Evolutionary conservation across 2,329 filamentous ascomycete genomes (phyloP), one percentile per base, ranked within the genome.

Genomic region (Epichloe festucae): DNA sequence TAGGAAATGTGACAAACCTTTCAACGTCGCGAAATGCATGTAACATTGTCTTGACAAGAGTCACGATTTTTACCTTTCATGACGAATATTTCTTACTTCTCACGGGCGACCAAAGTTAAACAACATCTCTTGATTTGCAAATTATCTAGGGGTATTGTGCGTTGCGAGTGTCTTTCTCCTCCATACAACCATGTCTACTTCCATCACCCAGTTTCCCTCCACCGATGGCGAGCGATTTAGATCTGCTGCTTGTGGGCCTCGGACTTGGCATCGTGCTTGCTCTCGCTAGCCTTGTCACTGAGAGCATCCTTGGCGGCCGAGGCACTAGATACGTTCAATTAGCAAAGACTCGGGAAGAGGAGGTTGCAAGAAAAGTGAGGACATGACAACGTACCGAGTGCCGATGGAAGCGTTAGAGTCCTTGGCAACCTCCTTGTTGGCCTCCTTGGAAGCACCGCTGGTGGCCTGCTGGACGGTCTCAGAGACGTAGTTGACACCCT

Each of bases 351-450:
- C 10, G 7, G 7, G 5, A 5, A 23, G 3, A 31, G 15, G n/a
- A 0, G 0, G 11, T 2, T n/a, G 11, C 14, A 5, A 42, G 5
- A 2, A 3, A 7, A 11, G 14, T 10, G 17, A 19, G 1, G 5
- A 21, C 3, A 23, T 10, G 17, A 4, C 23, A 5, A 46, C 69
- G 61, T 66, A 75, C 72, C 81, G 80, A 63, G 76, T 80, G 63
- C 69, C 64, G 53, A 81, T 5, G 58, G 59, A 57, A 55, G 73
- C 73, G 63, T 81, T 69, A 65, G 59, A 66, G 64, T 80, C 78
- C 76, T 85, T 84, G 67, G 81, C 82, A 58, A 80, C 74, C 58
- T 75, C 64, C 78, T 85, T 84, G 78, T 85, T 85, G 72, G 72
- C 72, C 71, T 84, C 80, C 78, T 85, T 85, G 70, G 74, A 78